phyloP scores from a whole-genome alignment of 169 alveolate species.

The Plasmodium gaboni region DNA sequence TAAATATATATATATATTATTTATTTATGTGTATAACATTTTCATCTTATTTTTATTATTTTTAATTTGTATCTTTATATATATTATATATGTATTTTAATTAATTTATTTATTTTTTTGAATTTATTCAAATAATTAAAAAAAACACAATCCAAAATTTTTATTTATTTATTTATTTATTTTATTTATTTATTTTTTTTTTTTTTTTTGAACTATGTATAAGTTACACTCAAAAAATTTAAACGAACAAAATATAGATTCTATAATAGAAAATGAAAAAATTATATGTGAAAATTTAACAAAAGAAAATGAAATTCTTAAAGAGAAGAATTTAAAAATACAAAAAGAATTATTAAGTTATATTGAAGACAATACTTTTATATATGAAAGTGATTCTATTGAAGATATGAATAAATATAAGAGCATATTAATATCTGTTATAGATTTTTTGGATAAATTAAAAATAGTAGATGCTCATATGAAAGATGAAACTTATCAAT shows the following conservation, averaged over 20 bases:
- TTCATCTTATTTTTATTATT: background rate
- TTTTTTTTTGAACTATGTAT: conserved; percentile 9
- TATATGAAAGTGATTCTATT: conserved; percentile 19
- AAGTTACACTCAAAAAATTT: conserved; percentile 42
- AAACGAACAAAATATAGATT: conserved; percentile 35
- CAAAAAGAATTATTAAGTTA: conserved; percentile 22
- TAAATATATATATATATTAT: background rate
- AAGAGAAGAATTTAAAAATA: conserved; percentile 49
- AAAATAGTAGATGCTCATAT: conserved; percentile 29
- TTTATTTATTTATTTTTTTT: too few species aligned
- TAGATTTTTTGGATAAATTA: conserved; percentile 42
- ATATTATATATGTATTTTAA: background rate
- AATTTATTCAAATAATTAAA: background rate
- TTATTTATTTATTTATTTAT: too few species aligned
- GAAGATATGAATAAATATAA: conserved; percentile 42
- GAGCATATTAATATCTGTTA: conserved; percentile 6
- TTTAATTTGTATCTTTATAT: background rate
- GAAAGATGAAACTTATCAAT: conserved; percentile 17
- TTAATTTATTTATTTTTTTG: too few species aligned
- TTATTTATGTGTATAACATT: background rate
- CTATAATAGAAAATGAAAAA: conserved; percentile 31
- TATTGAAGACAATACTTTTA: conserved; percentile 28
- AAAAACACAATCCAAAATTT: background rate
- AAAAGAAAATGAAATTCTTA: conserved; percentile 42
- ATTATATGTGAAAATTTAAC: conserved; percentile 13